Conservation (phyloP, 2,329 filamentous ascomycete genomes). For the Conoideocrella luteorostrata region DNA sequence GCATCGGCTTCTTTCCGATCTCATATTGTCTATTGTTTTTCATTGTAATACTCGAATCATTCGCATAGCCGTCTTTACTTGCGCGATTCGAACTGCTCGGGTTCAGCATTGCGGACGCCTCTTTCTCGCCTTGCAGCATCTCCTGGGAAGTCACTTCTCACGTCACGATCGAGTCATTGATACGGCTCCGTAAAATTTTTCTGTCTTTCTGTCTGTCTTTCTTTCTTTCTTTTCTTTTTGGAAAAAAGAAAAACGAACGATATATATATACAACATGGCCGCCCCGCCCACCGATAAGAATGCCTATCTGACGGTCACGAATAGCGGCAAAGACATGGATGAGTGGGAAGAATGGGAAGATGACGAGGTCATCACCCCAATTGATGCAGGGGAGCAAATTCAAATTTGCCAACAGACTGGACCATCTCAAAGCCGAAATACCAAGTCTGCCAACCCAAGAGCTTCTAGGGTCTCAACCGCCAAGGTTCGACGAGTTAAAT, state of each 20-base stretch:
- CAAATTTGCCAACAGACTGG: slow-evolving; percentile 8
- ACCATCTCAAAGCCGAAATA: slow-evolving; percentile 12
- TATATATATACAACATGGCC: slow-evolving; percentile 6
- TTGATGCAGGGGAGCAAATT: slow-evolving; percentile 32
- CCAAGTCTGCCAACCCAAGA: slow-evolving; percentile 14
- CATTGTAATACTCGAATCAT: too few relatives aligned
- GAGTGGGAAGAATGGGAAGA: slow-evolving; percentile 52
- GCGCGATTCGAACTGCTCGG: too few relatives aligned
- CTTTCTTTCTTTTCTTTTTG: too few relatives aligned
- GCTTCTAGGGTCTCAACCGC: slow-evolving; percentile 31
- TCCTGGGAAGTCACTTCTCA: too few relatives aligned
- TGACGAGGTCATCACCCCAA: slow-evolving; percentile 36
- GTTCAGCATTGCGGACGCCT: too few relatives aligned
- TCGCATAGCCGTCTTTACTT: too few relatives aligned
- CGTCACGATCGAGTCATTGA: too few relatives aligned
- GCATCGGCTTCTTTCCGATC: background rate
- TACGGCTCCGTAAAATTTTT: too few relatives aligned
- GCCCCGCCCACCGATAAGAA: slow-evolving; percentile 1
- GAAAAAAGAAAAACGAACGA: too few relatives aligned
- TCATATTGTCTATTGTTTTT: background rate
- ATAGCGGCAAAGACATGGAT: slow-evolving; percentile 21
- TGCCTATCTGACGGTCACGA: background rate
- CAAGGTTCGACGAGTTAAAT: slow-evolving; percentile 44
- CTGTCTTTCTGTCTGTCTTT: too few relatives aligned
- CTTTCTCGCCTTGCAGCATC: too few relatives aligned